Base-by-base conservation (phyloP, 768 basidiomycete genomes). In the Pulveroboletus frians region DNA sequence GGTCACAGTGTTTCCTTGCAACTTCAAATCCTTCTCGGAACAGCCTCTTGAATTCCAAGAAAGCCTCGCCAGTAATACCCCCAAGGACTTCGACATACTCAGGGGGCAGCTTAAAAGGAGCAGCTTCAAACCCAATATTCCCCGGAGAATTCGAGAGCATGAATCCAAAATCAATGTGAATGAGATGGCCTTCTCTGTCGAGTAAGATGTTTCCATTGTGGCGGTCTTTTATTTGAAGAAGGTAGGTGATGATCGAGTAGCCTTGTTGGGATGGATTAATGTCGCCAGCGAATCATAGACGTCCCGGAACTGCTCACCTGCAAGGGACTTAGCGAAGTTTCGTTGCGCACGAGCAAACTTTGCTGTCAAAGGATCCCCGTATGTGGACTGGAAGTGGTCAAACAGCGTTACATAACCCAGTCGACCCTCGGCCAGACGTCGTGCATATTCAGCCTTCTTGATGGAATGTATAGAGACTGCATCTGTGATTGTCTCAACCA, bases 81-180 rank as follows among this genome's bases (percentile, higher is more conserved):
- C 96, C 96, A 27, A 99, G 75, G 26, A 99, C 89, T 58, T 98
- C 95, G 46, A 99, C 77, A 68, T 99, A 99, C 68, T 99, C 96
- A 46, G 86, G 75, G 8, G 93, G 85, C 11, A 98, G 71, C 67
- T 99, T 99, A 78, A 99, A 99, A 1, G 96, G 96, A 2, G 96
- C 94, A n/a, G 94, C 95, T 71, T 99, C 96, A 66, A 99, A 98
- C 23, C 95, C 90, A 54, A 99, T 88, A 64, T 95, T 95, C 17
- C 95, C 95, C 0, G 96, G 96, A 1, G 94, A 92, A 67, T 97
- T 97, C 37, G 88, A 88, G 30, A 98, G 77, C 77, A 98, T 95
- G 73, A 98, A 98, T 2, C 96, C 96, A 65, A 98, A 99, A 68
- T 98, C 96, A 52, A 99, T 99, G 66, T 99, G 91, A 42, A 96